Evolutionary conservation across 495 filamentous ascomycete species (phyloP), one percentile per base, ranked within the genome.

Genomic region (Aspergillus kassunensis): DNA sequence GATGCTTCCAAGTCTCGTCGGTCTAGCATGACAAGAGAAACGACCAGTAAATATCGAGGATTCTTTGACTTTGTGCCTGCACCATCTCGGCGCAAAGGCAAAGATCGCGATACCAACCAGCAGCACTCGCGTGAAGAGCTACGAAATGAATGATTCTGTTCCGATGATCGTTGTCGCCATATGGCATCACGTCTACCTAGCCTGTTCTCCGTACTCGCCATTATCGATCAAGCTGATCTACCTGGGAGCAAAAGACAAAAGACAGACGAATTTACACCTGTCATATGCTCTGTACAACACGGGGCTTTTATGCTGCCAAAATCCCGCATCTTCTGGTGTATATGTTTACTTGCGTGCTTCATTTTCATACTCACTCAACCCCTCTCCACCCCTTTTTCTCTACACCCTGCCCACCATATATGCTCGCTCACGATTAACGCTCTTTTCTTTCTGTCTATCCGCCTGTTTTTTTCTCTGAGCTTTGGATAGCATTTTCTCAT

Each of bases 31-130:
- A 68, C 69, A 10, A 65, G 72, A 53, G 75, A 77, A 43, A 62
- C 69, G 4, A 70, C 73, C 24, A 73, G 71, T 58, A 74, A 76
- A 56, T 74, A 75, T 42, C 67, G 75, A 34, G 27, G 12, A 9
- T 71, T 76, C 52, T 71, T 76, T 44, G 75, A 77, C 47, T 74
- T 74, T 58, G 71, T 73, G 7, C 70, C 70, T 19, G 71, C 66
- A 10, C 61, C 70, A 11, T 72, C 71, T 15, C 58, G 72, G 40
- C 72, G 73, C 51, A 74, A 74, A 60, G 63, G 62, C 45, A 74
- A 73, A 42, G 72, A 77, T 47, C 66, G 72, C 34, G 67, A 75
- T 36, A 58, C 71, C 53, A 56, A 62, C 48, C 67, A 75, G 36
- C 60, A 67, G 41, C 64, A 69, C 45, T 71, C 62, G 13, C 67